phyloP scores from a whole-genome alignment of 2,329 filamentous ascomycete species.

The Phaeosphaeriaceae sp. region DNA sequence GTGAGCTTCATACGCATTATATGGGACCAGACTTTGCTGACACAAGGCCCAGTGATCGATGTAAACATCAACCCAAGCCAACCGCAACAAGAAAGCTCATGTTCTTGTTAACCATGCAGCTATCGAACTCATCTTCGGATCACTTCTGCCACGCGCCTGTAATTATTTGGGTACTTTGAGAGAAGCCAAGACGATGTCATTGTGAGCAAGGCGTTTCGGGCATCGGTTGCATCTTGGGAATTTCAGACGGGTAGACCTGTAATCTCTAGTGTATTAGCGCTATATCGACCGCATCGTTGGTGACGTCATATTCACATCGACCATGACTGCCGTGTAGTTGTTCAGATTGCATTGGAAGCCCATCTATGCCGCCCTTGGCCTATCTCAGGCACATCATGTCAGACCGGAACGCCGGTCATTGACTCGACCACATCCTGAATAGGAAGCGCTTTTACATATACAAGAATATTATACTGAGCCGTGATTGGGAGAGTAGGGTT shows the following conservation, averaged over 20 bases:
- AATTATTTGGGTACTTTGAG: conserved; percentile 42
- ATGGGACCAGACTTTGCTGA: conserved; percentile 13
- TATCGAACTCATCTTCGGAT: conserved; percentile 16
- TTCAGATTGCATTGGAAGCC: conserved; percentile 24
- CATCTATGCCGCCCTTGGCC: conserved; percentile 28
- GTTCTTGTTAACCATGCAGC: conserved; percentile 40
- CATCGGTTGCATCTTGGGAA: conserved; percentile 24
- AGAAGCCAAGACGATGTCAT: conserved; percentile 30
- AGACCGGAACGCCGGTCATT: conserved; percentile 36
- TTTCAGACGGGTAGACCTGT: conserved; percentile 18
- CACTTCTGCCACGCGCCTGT: conserved; percentile 40
- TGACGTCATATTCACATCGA: conserved; percentile 23
- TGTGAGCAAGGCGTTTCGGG: conserved; percentile 50
- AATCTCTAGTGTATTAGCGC: conserved; percentile 46
- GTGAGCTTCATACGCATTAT: conserved; percentile 60
- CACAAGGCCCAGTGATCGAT: conserved; percentile 74
- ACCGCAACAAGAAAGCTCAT: conserved; percentile 64
- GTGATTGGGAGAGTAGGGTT: conserved; percentile 26
- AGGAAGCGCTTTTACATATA: conserved; percentile 41
- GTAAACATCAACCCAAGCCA: conserved; percentile 80
- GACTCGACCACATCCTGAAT: conserved; percentile 22
- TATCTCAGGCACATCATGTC: conserved; percentile 21
- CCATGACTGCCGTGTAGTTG: neutral
- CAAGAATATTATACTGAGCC: conserved; percentile 43
- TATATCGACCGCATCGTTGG: conserved; percentile 29